Percentiles rank a stretch among this genome's conserved stretches.
Conservation (phyloP, 768 basidiomycete species). For the Hericium coralloides region DNA sequence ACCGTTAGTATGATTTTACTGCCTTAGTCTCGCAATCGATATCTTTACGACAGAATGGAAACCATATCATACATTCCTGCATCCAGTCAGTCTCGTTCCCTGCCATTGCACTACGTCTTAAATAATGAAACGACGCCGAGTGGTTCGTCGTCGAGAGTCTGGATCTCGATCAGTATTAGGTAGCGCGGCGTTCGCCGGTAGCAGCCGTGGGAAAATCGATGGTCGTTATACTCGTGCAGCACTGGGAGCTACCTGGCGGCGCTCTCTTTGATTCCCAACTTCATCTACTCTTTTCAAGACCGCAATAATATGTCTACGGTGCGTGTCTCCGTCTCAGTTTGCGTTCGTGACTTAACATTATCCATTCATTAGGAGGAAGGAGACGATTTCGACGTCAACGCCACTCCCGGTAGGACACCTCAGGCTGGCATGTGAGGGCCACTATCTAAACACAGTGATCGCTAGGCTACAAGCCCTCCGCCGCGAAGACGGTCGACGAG, state of each 20-base stretch:
- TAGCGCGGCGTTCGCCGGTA: conserved; percentile 33
- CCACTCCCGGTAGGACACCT: conserved; percentile 50
- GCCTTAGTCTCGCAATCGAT: too few species aligned
- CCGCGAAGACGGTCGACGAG: conserved; percentile 68
- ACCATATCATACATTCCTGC: too few species aligned
- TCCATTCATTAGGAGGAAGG: conserved; percentile 45
- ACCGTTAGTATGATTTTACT: too few species aligned
- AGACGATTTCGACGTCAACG: conserved; percentile 58
- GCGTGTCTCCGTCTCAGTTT: background rate
- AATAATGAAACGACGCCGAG: too few species aligned
- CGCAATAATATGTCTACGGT: conserved; percentile 37
- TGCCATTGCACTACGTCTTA: too few species aligned
- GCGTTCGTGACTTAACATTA: background rate
- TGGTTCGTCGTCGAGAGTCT: too few species aligned
- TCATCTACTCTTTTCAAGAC: conserved; percentile 2
- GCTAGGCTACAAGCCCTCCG: conserved; percentile 67
- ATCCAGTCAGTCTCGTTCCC: too few species aligned
- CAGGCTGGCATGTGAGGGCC: background rate
- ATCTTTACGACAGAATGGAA: too few species aligned
- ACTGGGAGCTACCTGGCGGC: background rate
- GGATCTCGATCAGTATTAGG: too few species aligned
- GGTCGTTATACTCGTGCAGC: conserved; percentile 7
- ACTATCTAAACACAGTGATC: background rate
- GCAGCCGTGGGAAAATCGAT: conserved; percentile 68
- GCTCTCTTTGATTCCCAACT: conserved; percentile 2